Base-by-base conservation (phyloP, 176 grass and related monocot species). In the Musa schizocarpa region DNA sequence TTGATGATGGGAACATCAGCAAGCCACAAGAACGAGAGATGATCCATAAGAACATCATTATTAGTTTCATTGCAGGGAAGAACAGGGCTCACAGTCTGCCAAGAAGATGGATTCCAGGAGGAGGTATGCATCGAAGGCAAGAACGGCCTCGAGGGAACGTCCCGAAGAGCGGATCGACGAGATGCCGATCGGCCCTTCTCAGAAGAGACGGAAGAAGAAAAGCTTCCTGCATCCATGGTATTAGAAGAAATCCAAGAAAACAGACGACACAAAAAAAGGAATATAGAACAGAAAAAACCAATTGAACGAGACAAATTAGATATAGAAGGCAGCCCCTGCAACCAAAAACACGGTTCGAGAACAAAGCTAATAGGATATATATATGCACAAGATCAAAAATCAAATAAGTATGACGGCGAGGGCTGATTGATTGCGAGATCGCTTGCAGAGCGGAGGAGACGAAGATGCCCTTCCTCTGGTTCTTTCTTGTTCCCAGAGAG, bases 161-260 rank as follows among this genome's bases (percentile, higher is more conserved):
- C 90, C 77, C 86, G 86, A 50, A 89, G 79, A 50, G 86, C 76
- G 52, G 69, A 74, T 4, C 83, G 81, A 9, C 74, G 29, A 50
- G 84, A 77, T 21, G 73, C 76, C 55, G 52, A 62, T 71, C 52
- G 73, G 76, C 12, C 74, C 81, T 92, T 92, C 68, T 71, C 76
- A 0, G 90, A 79, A 14, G 84, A 84, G 78, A 84, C 82, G 22
- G 86, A 82, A 74, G 90, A 86, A 1, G 79, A 75, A 53, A 75
- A 75, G 9, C 54, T 75, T 75, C 73, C 64, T 89, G 76, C 79
- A 53, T 84, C 90, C 86, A 92, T 92, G 73, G 55, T 72, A 43
- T 86, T 74, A 86, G 43, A 64, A 50, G 58, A 83, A 71, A 70
- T 63, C 55, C 26, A 72, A 56, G 27, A 22, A 22, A 58, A 20